Percentiles rank a stretch among this genome's conserved stretches.
These are phyloP conservation scores for Malassezia furfur DNA, from an alignment of 1,284 basidiomycete species.

Conservation along the genomic window DNA sequence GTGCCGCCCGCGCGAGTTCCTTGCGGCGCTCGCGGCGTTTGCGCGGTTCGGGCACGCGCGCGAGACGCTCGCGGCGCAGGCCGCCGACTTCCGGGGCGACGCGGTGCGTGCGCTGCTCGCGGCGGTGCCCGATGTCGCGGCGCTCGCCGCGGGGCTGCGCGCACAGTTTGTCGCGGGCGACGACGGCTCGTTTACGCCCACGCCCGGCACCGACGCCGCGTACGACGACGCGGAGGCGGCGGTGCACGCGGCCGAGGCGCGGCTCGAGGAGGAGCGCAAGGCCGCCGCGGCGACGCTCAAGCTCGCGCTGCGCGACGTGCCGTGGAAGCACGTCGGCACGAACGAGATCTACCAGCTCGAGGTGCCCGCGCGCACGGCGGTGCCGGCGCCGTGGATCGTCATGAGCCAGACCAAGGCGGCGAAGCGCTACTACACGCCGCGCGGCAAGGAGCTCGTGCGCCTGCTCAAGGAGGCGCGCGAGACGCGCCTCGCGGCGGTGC, in stretches of 20 bases:
- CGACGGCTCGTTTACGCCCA: constrained; percentile 41
- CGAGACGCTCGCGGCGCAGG: constrained; percentile 11
- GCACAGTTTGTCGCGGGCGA: constrained; percentile 30
- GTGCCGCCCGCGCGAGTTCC: constrained; percentile 42
- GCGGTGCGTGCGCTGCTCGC: constrained; percentile 24
- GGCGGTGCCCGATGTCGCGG: constrained; percentile 32
- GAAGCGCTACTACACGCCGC: constrained; percentile 43
- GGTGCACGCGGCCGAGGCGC: constrained; percentile 28
- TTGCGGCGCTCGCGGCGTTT: constrained; percentile 34
- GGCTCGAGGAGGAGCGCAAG: constrained; percentile 33
- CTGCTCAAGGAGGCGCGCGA: constrained; percentile 46
- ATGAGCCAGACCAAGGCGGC: constrained; percentile 42
- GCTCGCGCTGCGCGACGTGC: constrained; percentile 24
- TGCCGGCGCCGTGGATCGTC: constrained; percentile 39
- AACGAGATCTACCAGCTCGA: constrained; percentile 48
- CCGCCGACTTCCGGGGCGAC: constrained; percentile 19
- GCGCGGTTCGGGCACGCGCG: constrained; percentile 22
- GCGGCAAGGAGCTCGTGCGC: constrained; percentile 40
- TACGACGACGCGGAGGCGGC: constrained; percentile 33
- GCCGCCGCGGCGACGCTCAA: constrained; percentile 27
- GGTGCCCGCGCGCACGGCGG: constrained; percentile 37
- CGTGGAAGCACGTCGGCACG: constrained; percentile 46
- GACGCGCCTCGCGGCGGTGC: constrained; percentile 41
- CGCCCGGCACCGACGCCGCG: constrained; percentile 25
- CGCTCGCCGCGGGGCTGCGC: constrained; percentile 28